phyloP scores from a whole-genome alignment of 768 basidiomycete species.

The Russula dissimulans region DNA sequence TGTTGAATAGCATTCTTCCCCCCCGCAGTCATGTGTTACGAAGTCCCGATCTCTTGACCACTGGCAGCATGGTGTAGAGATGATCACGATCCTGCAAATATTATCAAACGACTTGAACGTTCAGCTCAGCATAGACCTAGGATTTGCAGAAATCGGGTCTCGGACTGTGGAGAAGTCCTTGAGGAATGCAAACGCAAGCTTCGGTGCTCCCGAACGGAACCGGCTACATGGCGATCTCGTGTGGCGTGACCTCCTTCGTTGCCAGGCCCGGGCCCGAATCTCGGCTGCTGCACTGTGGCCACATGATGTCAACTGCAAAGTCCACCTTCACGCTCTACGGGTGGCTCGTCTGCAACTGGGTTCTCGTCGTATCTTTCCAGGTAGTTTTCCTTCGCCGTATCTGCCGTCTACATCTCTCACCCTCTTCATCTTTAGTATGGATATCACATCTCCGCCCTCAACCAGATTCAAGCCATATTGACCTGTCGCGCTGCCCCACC shows the following conservation, averaged over 20 bases:
- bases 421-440: constrained; percentile 51
- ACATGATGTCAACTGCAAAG: not conserved
- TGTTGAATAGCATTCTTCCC: not conserved
- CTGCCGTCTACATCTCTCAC: not conserved
- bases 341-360: constrained; percentile 58
- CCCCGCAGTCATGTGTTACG: not conserved
- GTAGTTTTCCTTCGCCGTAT: constrained; percentile 20
- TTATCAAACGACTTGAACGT: too few species aligned
- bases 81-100: too few species aligned
- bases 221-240: not conserved
- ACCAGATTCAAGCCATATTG: constrained; percentile 74
- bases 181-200: too few species aligned
- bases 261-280: too few species aligned
- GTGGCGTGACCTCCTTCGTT: not conserved
- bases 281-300: not conserved
- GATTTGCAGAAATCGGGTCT: too few species aligned
- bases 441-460: constrained; percentile 88
- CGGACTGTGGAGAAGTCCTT: too few species aligned
- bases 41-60: not conserved
- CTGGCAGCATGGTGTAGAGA: too few species aligned
- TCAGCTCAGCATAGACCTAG: too few species aligned
- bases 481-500: constrained; percentile 45
- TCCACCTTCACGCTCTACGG: constrained; percentile 62
- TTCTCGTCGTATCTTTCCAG: constrained; percentile 52
- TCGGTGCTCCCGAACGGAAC: too few species aligned